A percentile compares a stretch with the other conserved stretches of the same genome.
Conservation (phyloP, 2,329 filamentous ascomycete species). For the Cercospora brassicicola region DNA sequence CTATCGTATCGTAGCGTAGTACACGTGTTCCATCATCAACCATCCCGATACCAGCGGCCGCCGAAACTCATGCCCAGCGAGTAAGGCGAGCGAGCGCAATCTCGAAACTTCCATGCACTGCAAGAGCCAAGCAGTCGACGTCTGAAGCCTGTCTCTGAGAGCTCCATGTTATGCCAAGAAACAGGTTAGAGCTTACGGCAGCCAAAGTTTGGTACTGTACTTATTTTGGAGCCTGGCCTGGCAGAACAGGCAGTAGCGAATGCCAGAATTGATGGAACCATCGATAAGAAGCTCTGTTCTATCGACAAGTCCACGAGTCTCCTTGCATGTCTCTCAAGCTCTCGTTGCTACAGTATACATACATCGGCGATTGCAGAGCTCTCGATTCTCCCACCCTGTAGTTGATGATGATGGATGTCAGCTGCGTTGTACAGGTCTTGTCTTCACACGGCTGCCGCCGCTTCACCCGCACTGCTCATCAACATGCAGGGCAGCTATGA, state of each 20-base stretch:
- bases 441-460: background rate
- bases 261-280: background rate
- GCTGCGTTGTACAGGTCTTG: background rate
- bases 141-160: background rate
- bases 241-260: background rate
- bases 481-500: background rate
- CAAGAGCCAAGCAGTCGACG: background rate
- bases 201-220: background rate
- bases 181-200: background rate
- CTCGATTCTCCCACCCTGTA: background rate
- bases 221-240: background rate
- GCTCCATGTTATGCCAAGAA: background rate
- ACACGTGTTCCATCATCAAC: background rate
- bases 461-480: background rate
- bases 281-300: background rate
- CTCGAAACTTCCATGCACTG: background rate
- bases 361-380: background rate
- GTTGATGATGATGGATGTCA: background rate
- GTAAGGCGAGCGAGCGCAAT: background rate
- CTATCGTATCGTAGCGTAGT: background rate
- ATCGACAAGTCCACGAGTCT: background rate
- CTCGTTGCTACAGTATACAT: background rate
- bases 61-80: background rate
- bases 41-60: too few species aligned
- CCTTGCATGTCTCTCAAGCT: background rate